A percentile compares a stretch with the other conserved stretches of the same genome.
Conservation (phyloP, 2,329 filamentous ascomycete genomes). For the Trichophyton equinum region DNA sequence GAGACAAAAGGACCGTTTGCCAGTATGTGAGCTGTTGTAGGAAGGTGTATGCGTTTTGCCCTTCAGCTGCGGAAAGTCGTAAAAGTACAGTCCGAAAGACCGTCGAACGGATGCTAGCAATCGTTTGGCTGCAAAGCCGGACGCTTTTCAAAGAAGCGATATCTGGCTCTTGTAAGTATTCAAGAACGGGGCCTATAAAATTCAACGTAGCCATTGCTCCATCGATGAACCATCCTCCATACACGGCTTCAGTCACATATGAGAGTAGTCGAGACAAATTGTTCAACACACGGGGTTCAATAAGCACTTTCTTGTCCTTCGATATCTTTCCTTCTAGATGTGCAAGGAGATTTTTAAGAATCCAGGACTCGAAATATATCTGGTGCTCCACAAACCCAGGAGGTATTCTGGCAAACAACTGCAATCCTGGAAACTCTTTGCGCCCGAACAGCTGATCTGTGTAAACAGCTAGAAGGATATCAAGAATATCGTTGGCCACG, state of each 20-base stretch:
- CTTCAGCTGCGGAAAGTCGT: slow-evolving; percentile 70
- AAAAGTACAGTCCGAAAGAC: slow-evolving; percentile 71
- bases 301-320: slow-evolving; percentile 56
- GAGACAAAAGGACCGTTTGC: slow-evolving; percentile 79
- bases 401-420: slow-evolving; percentile 73
- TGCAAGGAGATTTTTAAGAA: slow-evolving; percentile 62
- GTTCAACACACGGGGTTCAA: slow-evolving; percentile 70
- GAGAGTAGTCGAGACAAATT: slow-evolving; percentile 72
- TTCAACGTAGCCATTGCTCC: slow-evolving; percentile 74
- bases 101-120: slow-evolving; percentile 60
- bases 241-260: slow-evolving; percentile 79
- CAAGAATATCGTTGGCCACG: slow-evolving; percentile 62
- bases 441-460: slow-evolving; percentile 71
- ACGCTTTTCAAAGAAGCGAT: slow-evolving; percentile 72
- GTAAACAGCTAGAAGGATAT: slow-evolving; percentile 68
- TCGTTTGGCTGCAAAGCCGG: slow-evolving; percentile 75
- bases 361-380: slow-evolving; percentile 85
- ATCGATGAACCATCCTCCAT: slow-evolving; percentile 92
- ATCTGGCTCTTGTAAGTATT: slow-evolving; percentile 78
- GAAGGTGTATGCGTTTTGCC: slow-evolving; percentile 54
- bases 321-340: slow-evolving; percentile 59
- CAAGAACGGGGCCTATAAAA: slow-evolving; percentile 70
- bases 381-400: slow-evolving; percentile 91
- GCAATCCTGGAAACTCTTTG: slow-evolving; percentile 84
- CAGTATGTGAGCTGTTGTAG: slow-evolving; percentile 85